Base-by-base conservation (phyloP, 176 grass and related monocot species). In the Paspalum notatum region DNA sequence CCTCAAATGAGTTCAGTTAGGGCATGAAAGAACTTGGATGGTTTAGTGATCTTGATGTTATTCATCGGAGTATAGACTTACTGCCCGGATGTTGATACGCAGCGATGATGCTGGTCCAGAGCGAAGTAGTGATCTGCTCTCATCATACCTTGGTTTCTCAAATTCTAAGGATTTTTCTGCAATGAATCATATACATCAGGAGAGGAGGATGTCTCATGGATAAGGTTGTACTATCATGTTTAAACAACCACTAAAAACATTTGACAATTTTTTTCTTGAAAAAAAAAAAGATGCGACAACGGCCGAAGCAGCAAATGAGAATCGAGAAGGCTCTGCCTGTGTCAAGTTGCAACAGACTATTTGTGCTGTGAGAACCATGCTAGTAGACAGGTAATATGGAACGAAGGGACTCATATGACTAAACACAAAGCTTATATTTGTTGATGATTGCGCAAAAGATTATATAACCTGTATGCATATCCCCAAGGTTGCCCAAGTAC, bases 71-170 rank as follows among this genome's bases (percentile, higher is more conserved):
- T 22, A 66, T 22, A 38, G 50, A 87, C 91, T 85, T 92, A 97
- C 94, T 55, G 94, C 94, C 49, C 94, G 89, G 68, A 97, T 97
- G 80, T 94, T 97, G 63, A 94, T 32, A 4, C 94, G 85, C 7
- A 97, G 77, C 77, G 94, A 92, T 71, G 85, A 91, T 50, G 85
- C 91, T 48, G 94, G 94, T 18, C 91, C 94, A 65, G 90, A 92
- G 14, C 94, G 90, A 60, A 97, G 87, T 52, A 97, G 85, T 73
- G 80, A 89, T 90, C 94, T 92, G 60, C 87, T 85, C 71, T 88
- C 86, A 47, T 90, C 88, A 10, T 89, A 98, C 65, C 42, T 91
- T 62, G 90, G 95, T 43, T 94, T 75, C 72, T 94, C 90, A 45
- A 79, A 72, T 81, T 90, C 83, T 67, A 97, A 76, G 46, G 71